Evolutionary conservation across 306 rosid genomes (phyloP).

Genomic region (Quercus engelmannii): DNA sequence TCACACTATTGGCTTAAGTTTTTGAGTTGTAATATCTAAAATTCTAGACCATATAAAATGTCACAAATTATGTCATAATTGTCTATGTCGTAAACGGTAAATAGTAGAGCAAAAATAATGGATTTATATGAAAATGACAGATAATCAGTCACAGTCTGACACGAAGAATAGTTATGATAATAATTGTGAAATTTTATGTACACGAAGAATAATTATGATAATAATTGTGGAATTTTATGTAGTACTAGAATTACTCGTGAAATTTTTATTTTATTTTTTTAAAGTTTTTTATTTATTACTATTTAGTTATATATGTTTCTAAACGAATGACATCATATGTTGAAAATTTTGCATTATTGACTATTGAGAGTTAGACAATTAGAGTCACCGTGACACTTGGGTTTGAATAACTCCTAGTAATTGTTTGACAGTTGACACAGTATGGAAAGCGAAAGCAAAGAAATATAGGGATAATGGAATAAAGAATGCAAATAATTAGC

Average conservation of each 20-base stretch:
- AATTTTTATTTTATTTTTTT: no score
- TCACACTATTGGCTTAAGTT: no score
- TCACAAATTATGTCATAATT: fast-evolving
- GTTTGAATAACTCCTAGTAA: no score
- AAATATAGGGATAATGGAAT: background rate
- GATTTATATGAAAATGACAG: fast-evolving
- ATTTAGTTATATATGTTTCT: background rate
- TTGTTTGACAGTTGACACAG: no score
- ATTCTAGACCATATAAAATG: no score
- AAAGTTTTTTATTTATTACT: background rate
- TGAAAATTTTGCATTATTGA: background rate
- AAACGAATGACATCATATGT: background rate
- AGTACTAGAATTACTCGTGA: fast-evolving
- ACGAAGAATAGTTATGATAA: fast-evolving
- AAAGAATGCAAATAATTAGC: no score
- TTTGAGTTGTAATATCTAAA: no score
- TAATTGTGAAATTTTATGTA: fast-evolving
- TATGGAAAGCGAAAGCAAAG: background rate
- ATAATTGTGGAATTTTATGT: no score
- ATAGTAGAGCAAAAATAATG: fast-evolving
- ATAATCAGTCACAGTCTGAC: fast-evolving
- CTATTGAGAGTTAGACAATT: no score
- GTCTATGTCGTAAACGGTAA: no score
- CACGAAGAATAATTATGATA: fast-evolving
- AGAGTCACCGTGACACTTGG: background rate